Conservation (phyloP, 2,329 filamentous ascomycete species). For the Aspergillus sp. region DNA sequence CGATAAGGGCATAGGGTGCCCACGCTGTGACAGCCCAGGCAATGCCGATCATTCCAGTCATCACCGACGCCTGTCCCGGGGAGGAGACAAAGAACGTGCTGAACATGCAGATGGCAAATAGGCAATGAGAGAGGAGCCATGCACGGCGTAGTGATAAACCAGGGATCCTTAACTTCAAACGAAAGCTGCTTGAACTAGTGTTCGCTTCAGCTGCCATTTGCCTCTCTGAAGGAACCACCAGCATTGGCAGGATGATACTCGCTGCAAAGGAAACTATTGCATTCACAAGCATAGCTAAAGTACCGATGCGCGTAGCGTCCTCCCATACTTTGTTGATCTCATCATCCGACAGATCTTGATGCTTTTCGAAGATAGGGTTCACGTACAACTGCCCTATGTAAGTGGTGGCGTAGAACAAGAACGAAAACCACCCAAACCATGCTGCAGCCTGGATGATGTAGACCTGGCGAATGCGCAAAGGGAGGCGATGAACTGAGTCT, state of each 20-base stretch:
- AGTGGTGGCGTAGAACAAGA: constrained; percentile 90
- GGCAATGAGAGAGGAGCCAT: constrained; percentile 77
- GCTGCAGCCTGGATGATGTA: constrained; percentile 80
- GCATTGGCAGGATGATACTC: constrained; percentile 80
- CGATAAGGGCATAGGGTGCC: constrained; percentile 91
- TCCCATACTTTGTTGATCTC: constrained; percentile 81
- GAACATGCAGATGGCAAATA: constrained; percentile 77
- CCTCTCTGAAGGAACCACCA: constrained; percentile 76
- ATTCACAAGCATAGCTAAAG: constrained; percentile 83
- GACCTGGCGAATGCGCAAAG: constrained; percentile 76
- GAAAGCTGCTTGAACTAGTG: not conserved
- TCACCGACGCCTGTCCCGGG: constrained; percentile 67
- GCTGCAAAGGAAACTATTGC: constrained; percentile 78
- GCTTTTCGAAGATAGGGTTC: constrained; percentile 72
- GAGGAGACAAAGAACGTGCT: constrained; percentile 73
- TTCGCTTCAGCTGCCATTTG: not conserved
- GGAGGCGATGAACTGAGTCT: constrained; percentile 72
- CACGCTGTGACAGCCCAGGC: constrained; percentile 88
- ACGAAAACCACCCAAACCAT: constrained; percentile 93
- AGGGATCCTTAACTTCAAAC: not conserved
- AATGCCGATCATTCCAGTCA: constrained; percentile 78
- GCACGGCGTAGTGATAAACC: constrained; percentile 70
- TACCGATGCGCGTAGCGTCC: constrained; percentile 79
- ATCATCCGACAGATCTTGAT: constrained; percentile 73
- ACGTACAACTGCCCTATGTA: constrained; percentile 92